Percentiles rank a stretch among this genome's conserved stretches.
These are phyloP conservation scores for Populus alba DNA, from an alignment of 345 rosid genomes.

Conservation along the genomic window DNA sequence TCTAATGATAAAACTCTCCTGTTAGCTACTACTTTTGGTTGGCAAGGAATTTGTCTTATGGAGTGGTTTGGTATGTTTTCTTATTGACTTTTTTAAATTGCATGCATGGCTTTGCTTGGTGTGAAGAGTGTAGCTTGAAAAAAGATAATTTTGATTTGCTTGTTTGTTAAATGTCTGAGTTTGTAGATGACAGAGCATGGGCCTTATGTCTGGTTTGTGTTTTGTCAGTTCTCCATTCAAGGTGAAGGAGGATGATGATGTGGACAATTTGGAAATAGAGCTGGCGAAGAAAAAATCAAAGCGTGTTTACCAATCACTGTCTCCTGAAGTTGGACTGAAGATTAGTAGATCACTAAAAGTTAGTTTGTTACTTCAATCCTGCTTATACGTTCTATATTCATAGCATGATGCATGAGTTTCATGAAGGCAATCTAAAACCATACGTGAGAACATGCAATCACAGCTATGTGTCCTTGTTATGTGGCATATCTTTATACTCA, in stretches of 20 bases:
- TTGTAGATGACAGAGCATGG: not conserved
- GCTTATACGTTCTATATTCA: not conserved
- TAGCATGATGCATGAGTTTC: not conserved
- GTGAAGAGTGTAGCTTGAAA: not conserved
- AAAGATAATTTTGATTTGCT: not conserved
- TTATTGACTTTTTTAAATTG: not conserved
- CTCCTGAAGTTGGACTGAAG: conserved; percentile 85
- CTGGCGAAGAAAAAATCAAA: conserved; percentile 60
- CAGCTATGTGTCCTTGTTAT: not conserved
- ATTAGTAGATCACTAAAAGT: conserved; percentile 76
- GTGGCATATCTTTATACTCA: not conserved
- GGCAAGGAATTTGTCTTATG: too few relatives aligned
- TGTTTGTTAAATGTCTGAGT: not conserved
- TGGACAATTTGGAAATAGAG: conserved; percentile 68
- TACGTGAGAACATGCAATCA: not conserved
- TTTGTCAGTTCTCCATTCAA: conserved; percentile 59
- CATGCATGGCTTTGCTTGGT: not conserved
- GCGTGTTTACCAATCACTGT: conserved; percentile 61
- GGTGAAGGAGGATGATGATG: conserved; percentile 80
- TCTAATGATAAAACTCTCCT: not conserved
- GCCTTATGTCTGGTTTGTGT: not conserved
- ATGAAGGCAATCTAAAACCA: not conserved
- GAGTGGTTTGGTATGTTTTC: too few relatives aligned
- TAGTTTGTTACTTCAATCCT: conserved; percentile 17
- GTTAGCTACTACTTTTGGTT: not conserved